phyloP scores from a whole-genome alignment of 179 eudicot genomes.

The Beta corolliflora region DNA sequence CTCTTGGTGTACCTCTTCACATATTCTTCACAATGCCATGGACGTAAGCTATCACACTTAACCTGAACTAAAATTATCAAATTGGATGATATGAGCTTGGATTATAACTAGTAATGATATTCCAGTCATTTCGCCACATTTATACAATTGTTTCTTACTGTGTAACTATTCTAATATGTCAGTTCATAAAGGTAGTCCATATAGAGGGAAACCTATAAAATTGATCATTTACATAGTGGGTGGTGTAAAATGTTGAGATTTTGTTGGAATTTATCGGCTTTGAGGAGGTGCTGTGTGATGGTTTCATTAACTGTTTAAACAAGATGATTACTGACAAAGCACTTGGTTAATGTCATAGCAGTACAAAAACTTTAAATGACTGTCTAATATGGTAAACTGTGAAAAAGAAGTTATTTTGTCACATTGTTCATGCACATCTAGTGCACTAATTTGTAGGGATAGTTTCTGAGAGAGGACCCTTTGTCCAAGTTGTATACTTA shows the following conservation, averaged over 20 bases:
- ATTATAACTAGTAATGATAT: not conserved
- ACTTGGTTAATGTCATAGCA: not conserved
- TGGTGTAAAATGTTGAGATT: not conserved
- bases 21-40: conserved; percentile 88
- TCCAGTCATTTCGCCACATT: not conserved
- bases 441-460: not conserved
- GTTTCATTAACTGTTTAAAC: not conserved
- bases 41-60: conserved; percentile 57
- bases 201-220: not conserved
- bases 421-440: not conserved
- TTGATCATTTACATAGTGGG: not conserved
- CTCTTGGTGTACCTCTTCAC: conserved; percentile 77
- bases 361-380: not conserved
- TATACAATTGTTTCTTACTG: not conserved
- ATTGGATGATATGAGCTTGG: not conserved
- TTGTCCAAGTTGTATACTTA: not conserved
- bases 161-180: not conserved
- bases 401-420: not conserved
- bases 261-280: not conserved
- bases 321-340: not conserved
- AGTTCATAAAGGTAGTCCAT: not conserved
- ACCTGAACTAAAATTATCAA: not conserved
- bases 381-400: not conserved
- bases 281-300: not conserved
- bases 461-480: not conserved